Percentiles rank a stretch among this genome's conserved stretches.
Conservation (phyloP, 345 rosid genomes). For the Leavenworthia alabamica region DNA sequence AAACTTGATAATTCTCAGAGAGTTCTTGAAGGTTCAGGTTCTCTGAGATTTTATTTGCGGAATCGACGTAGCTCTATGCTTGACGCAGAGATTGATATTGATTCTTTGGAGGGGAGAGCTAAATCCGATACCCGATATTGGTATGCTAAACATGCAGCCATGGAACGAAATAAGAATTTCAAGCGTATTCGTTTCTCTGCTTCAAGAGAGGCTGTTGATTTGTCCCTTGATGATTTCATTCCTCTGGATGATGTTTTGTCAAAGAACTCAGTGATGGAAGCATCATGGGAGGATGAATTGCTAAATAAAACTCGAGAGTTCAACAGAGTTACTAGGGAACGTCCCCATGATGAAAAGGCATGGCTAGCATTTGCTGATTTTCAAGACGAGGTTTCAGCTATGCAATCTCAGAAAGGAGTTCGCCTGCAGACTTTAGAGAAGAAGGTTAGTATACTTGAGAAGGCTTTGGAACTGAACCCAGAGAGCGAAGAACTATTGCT, state of each 20-base stretch:
- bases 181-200: constrained; percentile 49
- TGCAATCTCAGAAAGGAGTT: constrained; percentile 76
- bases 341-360: constrained; percentile 61
- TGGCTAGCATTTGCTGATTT: constrained; percentile 88
- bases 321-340: constrained; percentile 70
- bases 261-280: constrained; percentile 40
- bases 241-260: constrained; percentile 40
- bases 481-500: constrained; percentile 75
- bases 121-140: constrained; percentile 79
- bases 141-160: constrained; percentile 69
- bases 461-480: constrained; percentile 82
- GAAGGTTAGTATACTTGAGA: constrained; percentile 89
- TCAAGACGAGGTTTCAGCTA: constrained; percentile 74
- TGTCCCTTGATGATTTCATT: constrained; percentile 44
- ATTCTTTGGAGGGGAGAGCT: constrained; percentile 51
- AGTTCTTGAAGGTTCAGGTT: constrained; percentile 25
- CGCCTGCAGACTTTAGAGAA: constrained; percentile 83
- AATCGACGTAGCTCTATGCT: constrained; percentile 33
- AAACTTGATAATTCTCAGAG: constrained; percentile 42
- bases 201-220: constrained; percentile 29
- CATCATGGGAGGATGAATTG: constrained; percentile 94
- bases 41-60: constrained; percentile 33
- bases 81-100: constrained; percentile 63
- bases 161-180: constrained; percentile 57
- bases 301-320: constrained; percentile 70